Percentiles rank a stretch among this genome's conserved stretches.
Conservation (phyloP, 768 basidiomycete genomes). For the Candolleomyces aberdarensis region DNA sequence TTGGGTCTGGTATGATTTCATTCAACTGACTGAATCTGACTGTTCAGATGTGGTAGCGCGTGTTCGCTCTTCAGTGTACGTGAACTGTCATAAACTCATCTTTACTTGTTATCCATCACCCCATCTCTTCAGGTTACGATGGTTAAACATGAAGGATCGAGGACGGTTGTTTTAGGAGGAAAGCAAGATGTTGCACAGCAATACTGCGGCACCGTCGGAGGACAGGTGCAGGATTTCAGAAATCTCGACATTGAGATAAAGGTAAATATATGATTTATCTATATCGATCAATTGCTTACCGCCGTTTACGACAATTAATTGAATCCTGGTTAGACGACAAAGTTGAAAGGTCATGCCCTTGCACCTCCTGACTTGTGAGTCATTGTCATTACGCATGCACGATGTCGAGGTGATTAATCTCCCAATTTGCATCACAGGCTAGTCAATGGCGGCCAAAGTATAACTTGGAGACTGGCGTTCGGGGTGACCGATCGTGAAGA, state of each 20-base stretch:
- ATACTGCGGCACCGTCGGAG: slow-evolving; percentile 62
- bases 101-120: not conserved
- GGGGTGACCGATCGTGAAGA: slow-evolving; percentile 49
- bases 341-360: slow-evolving; percentile 52
- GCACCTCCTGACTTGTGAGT: slow-evolving; percentile 63
- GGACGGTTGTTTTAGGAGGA: slow-evolving; percentile 57
- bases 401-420: not conserved
- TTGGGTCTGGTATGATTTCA: not conserved
- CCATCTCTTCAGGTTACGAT: slow-evolving; percentile 45
- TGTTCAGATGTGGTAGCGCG: slow-evolving; percentile 44
- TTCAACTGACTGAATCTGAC: not conserved
- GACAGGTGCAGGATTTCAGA: slow-evolving; percentile 59
- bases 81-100: slow-evolving; percentile 14
- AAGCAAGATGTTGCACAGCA: slow-evolving; percentile 47
- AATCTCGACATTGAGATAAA: slow-evolving; percentile 62
- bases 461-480: slow-evolving; percentile 61
- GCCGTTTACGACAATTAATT: not conserved
- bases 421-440: slow-evolving; percentile 26
- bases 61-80: slow-evolving; percentile 46
- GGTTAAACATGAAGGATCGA: slow-evolving; percentile 54
- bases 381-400: not conserved
- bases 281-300: not conserved
- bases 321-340: slow-evolving; percentile 35
- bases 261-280: slow-evolving; percentile 21
- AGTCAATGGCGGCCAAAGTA: slow-evolving; percentile 60